Base-by-base conservation (phyloP, 768 basidiomycete species). In the Neoboletus magnificus region DNA sequence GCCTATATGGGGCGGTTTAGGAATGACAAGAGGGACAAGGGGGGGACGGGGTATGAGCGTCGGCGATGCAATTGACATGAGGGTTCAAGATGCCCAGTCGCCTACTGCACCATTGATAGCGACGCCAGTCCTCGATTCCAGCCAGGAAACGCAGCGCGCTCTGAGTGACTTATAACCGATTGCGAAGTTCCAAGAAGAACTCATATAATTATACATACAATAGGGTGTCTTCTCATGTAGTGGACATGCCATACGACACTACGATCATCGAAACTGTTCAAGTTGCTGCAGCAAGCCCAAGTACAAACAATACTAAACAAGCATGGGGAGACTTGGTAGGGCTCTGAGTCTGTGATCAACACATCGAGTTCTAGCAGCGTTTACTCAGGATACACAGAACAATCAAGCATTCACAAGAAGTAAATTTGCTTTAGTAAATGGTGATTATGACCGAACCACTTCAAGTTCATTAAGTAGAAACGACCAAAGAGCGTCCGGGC, bases 401-500 rank as follows among this genome's bases (percentile, higher is more conserved):
- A 15, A 35, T 25, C 8, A 48, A 48, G 18, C 37, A 43, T 27
- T 16, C 20, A 41, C 29, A 23, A 22, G 10, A n/a, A 20, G n/a
- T 22, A 15, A 50, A 43, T n/a, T 2, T 37, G 13, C 4, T 30
- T 23, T 13, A 23, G 16, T 23, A 25, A 5, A 18, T n/a, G n/a
- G 18, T 15, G 15, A 18, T 50, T 32, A 50, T 5, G 23, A 52
- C 1, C 39, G 23, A 20, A 25, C 18, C 32, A 41, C 29, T 22
- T 50, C 56, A 48, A 41, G 25, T 22, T 50, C 56, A 48, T 71
- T 80, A 52, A 89, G 79, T 62, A 98, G 72, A 74, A 98, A 97
- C 18, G 76, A 79, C 93, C 94, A 98, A 50, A 98, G 74, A 0
- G 84, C 93, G 15, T 84, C 76, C 2, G 82, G 60, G 61, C 89